A percentile compares a stretch with the other conserved stretches of the same genome.
Conservation (phyloP, 441 rosid genomes). For the Adansonia rubrostipa region DNA sequence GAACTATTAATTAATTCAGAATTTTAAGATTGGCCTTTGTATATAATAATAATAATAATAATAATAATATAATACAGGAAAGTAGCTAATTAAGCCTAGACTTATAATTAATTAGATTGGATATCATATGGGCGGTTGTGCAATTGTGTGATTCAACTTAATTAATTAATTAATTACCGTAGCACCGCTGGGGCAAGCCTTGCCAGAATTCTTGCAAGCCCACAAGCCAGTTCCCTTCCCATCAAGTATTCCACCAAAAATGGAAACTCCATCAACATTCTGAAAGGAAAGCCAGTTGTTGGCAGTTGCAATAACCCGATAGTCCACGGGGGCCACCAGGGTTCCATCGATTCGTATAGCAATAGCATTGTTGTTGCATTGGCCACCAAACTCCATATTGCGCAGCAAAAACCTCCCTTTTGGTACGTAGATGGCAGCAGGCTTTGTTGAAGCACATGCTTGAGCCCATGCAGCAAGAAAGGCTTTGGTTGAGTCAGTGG, state of each 20-base stretch:
- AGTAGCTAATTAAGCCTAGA: too few species aligned
- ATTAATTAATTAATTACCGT: conserved; percentile 41
- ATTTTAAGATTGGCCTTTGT: too few species aligned
- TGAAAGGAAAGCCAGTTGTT: conserved; percentile 50
- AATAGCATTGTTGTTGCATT: conserved; percentile 50
- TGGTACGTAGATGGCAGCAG: conserved; percentile 62
- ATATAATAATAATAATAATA: too few species aligned
- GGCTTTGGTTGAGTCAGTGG: conserved; percentile 65
- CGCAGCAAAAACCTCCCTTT: conserved; percentile 52
- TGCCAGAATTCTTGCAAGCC: conserved; percentile 65
- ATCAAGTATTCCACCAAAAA: conserved; percentile 66
- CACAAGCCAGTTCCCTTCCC: conserved; percentile 62
- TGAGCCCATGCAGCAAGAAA: conserved; percentile 58
- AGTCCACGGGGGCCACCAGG: conserved; percentile 64
- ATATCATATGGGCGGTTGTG: too few species aligned
- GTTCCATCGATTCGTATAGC: conserved; percentile 55
- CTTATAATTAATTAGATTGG: too few species aligned
- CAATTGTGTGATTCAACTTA: too few species aligned
- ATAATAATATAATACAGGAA: too few species aligned
- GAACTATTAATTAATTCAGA: too few species aligned
- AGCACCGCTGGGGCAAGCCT: conserved; percentile 67
- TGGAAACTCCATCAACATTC: conserved; percentile 53
- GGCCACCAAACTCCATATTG: conserved; percentile 53
- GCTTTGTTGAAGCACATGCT: conserved; percentile 55
- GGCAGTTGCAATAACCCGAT: conserved; percentile 35